Base-by-base conservation (phyloP, 805 yeast species). In the Candida maltosa region DNA sequence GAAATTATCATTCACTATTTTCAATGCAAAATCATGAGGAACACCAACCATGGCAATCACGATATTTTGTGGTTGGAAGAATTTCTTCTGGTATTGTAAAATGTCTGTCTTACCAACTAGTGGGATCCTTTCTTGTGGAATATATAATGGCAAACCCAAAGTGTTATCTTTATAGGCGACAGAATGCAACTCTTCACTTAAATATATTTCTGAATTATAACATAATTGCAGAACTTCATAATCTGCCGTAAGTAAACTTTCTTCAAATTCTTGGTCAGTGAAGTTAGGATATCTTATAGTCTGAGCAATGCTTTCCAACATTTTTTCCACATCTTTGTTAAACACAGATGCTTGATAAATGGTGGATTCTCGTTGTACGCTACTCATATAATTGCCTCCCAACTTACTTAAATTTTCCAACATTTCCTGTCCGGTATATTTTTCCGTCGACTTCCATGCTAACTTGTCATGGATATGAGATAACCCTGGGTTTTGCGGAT, bases 271-370 rank as follows among this genome's bases (percentile, higher is more conserved):
- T 33, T 74, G 75, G 11, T 75, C 78, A 2, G 83, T 68, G 26
- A 89, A 61, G 26, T 58, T 58, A 6, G 98, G 97, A 38, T 65
- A 67, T 9, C 82, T 65, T 3, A 91, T 82, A 0, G 97, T 87
- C 45, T 88, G 89, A 17, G 86, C 65, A 48, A 93, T 66, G 30
- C 87, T 67, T 30, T 74, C 73, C 44, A 85, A 76, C 95, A 93
- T 87, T 45, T 70, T 67, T 26, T 78, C 91, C 7, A 83, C 80
- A 52, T 89, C 96, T 29, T 73, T 70, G 55, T 89, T 89, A 72
- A 93, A 91, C 1, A 88, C 95, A 3, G 95, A 82, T 1, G 97
- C 94, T 60, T 93, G 97, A 59, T 93, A 93, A 64, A 91, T 77
- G 67, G 91, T 73, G 4, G 94, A 76, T 58, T 93, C 98, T 52